Evolutionary conservation across 352 stramenopile species (phyloP), one percentile per base, ranked within the genome.

Genomic region (Globisporangium megalacanthum): DNA sequence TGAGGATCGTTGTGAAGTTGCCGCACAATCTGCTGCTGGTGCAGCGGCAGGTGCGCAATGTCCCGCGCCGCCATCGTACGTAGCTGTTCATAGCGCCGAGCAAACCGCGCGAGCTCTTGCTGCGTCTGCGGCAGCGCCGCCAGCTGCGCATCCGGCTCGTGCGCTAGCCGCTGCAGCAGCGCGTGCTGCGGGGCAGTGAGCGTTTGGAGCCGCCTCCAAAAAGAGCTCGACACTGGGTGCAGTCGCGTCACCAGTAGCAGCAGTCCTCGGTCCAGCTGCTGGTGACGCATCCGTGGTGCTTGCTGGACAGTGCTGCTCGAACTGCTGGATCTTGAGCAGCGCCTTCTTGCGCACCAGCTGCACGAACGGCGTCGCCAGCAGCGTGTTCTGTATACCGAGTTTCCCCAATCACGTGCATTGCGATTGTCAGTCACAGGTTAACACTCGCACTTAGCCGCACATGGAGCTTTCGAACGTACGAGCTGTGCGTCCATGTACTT

Each of bases 281-380:
- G 42, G 6, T 10, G 42, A 10, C 44, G 44, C 44, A 31, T 29
- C 25, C 1, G 19, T 17, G n/a, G 6, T 49, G 44, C 17, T 13
- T 39, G 5, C 5, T 7, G 6, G 14, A 10, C 17, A 42, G 37
- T 52, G 19, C 36, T 65, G 55, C 19, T 52, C 11, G 22, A 86
- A 61, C 22, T 73, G 70, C 13, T 77, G 59, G 42, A 88, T 71
- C 46, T 77, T 78, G 42, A 79, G 69, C 36, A 73, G 60, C 33
- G 66, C 62, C 37, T 85, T 88, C 31, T 60, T 63, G 11, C 67
- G 64, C 17, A 64, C 68, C 19, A 85, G 56, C 51, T 70, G 56
- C 54, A 87, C 77, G 56, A 87, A 85, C 31, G 75, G 72, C 15
- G 77, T 85, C 20, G 49, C 59, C 14, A 70, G 57, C 17, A 87